Conservation (phyloP, 2,329 filamentous ascomycete species). For the Dactylellina parvicollis region DNA sequence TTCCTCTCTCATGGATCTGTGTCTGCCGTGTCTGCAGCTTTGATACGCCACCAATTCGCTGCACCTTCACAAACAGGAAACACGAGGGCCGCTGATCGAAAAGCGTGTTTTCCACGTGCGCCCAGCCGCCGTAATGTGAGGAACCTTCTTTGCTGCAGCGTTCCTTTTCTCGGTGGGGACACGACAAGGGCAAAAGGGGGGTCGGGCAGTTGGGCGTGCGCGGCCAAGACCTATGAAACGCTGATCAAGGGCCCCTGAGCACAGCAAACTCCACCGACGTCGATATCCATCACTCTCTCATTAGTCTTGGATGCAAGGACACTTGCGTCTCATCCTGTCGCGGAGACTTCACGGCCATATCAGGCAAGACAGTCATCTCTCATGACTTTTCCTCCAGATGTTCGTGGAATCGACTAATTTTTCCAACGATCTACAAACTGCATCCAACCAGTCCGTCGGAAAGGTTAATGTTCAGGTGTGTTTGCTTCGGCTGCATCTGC, state of each 20-base stretch:
- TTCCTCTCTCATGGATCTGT: neutral
- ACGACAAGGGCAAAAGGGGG: conserved; percentile 23
- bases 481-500: conserved; percentile 37
- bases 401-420: conserved; percentile 10
- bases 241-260: conserved; percentile 33
- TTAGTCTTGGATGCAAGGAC: conserved; percentile 37
- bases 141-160: conserved; percentile 48
- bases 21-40: conserved; percentile 12
- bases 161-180: conserved; percentile 30
- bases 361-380: neutral
- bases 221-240: conserved; percentile 50
- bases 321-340: conserved; percentile 23
- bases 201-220: no score
- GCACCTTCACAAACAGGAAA: no score
- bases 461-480: conserved; percentile 13
- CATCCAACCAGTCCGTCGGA: conserved; percentile 37
- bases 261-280: conserved; percentile 32
- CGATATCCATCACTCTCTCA: conserved; percentile 14
- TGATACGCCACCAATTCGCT: conserved; percentile 26
- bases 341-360: conserved; percentile 10
- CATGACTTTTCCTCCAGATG: neutral
- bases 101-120: conserved; percentile 54
- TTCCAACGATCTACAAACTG: conserved; percentile 30
- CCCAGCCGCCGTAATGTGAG: conserved; percentile 33
- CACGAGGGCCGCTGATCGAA: conserved; percentile 49